A percentile compares a stretch with the other conserved stretches of the same genome.
These are phyloP conservation scores for Coemansia aciculifera DNA, from an alignment of 192 early-diverging fungal genomes.

Conservation along the genomic window DNA sequence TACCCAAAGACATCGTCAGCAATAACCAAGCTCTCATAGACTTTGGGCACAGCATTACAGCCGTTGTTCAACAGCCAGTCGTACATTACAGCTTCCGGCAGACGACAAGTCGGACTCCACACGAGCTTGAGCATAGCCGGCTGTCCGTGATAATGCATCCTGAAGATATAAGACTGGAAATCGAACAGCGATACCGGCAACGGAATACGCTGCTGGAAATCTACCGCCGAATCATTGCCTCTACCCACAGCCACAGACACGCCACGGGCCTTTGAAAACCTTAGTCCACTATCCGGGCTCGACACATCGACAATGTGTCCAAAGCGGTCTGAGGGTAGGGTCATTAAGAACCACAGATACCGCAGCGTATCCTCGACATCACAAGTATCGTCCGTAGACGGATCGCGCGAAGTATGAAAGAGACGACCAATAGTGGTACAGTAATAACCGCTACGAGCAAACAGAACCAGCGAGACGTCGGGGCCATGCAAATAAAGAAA, in stretches of 20 bases:
- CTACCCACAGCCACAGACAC: not conserved
- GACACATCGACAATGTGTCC: not conserved
- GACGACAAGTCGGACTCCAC: slow-evolving; percentile 2
- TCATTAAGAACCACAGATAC: not conserved
- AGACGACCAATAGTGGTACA: not conserved
- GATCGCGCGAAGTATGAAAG: not conserved
- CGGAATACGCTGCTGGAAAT: not conserved
- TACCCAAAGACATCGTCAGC: slow-evolving; percentile 7
- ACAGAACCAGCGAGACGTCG: not conserved
- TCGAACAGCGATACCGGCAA: not conserved
- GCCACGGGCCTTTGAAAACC: not conserved
- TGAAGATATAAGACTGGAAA: slow-evolving; percentile 5
- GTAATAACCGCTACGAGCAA: slow-evolving; percentile 6
- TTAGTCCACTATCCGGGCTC: not conserved
- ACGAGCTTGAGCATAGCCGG: slow-evolving; percentile 10
- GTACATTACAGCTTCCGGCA: slow-evolving; percentile 18
- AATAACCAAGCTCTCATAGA: not conserved
- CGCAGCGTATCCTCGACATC: not conserved
- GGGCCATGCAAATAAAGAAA: slow-evolving; percentile 5
- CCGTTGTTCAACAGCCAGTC: not conserved
- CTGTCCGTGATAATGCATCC: not conserved
- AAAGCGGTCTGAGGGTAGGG: not conserved
- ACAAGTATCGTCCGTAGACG: not conserved
- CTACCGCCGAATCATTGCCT: not conserved
- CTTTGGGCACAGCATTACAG: slow-evolving; percentile 1